Base-by-base conservation (phyloP, 768 basidiomycete species). In the Calocera cornea region DNA sequence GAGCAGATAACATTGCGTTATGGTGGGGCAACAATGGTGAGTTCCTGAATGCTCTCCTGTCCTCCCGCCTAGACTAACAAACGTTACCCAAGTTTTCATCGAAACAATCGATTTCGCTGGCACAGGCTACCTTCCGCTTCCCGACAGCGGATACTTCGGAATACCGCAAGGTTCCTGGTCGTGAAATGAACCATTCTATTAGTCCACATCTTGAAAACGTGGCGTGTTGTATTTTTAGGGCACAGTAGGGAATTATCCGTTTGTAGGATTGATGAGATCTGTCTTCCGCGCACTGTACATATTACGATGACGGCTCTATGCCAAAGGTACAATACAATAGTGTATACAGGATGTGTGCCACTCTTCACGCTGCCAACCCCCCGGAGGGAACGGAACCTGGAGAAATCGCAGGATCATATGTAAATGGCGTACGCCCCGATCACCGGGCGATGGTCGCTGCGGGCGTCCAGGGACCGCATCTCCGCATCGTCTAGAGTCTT, bases 361-460 rank as follows among this genome's bases (percentile, higher is more conserved):
- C n/a, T n/a, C n/a, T n/a, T n/a, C n/a, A n/a, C n/a, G n/a, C n/a
- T n/a, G n/a, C n/a, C n/a, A n/a, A n/a, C n/a, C n/a, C n/a, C n/a
- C n/a, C n/a, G n/a, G n/a, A n/a, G n/a, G n/a, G n/a, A n/a, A n/a
- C n/a, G n/a, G n/a, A n/a, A n/a, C n/a, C n/a, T n/a, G n/a, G n/a
- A n/a, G n/a, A n/a, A n/a, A n/a, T n/a, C n/a, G n/a, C n/a, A n/a
- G n/a, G n/a, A 34, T 78, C 73, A 87, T 34, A 89, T 70, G 76
- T 87, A 90, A 64, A 89, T 79, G 44, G 83, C 84, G 73, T 89
- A 92, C 27, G 83, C 83, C 66, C 89, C 89, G 69, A 90, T 84
- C n/a, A 93, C 90, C 0, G 91, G 91, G 40, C 91, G 78, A 73
- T 94, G 91, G 75, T 94, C 91, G 70, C 87, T 89, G 47, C 87